Evolutionary conservation across 192 early-diverging fungal genomes (phyloP).

Genomic region (Linderina pennispora): DNA sequence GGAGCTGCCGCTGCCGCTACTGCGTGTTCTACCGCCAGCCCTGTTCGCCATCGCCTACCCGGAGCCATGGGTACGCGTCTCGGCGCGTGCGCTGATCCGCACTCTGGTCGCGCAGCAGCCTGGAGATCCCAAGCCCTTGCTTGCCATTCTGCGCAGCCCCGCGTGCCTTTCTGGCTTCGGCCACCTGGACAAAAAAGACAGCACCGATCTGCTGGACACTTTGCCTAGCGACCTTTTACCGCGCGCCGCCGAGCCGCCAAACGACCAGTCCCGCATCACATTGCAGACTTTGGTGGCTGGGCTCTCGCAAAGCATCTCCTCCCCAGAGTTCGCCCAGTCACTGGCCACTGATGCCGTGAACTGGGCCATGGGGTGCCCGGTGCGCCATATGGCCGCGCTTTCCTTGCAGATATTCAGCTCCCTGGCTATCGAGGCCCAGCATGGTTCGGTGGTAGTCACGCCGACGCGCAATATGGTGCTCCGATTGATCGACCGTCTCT

Average conservation of each 20-base stretch:
- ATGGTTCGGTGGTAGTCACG: constrained; percentile 25
- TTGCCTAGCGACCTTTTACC: too few relatives aligned
- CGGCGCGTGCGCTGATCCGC: constrained; percentile 33
- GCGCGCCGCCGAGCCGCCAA: too few relatives aligned
- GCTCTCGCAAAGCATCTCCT: background rate
- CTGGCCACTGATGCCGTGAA: constrained; percentile 33
- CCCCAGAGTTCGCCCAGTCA: constrained; percentile 20
- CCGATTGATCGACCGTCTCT: constrained; percentile 35
- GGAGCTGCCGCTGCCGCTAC: constrained; percentile 21
- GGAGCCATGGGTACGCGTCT: constrained; percentile 31
- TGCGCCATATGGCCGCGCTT: constrained; percentile 19
- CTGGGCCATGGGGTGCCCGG: constrained; percentile 41
- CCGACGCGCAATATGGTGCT: constrained; percentile 36
- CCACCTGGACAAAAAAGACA: constrained; percentile 11
- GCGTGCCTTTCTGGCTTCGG: constrained; percentile 37
- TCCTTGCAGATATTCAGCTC: constrained; percentile 28
- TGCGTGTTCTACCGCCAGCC: constrained; percentile 22
- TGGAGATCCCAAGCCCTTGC: constrained; percentile 1
- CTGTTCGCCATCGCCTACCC: constrained; percentile 35
- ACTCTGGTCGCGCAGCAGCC: constrained; percentile 34
- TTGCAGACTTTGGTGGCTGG: background rate
- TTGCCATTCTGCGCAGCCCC: constrained; percentile 33
- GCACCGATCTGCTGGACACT: too few relatives aligned
- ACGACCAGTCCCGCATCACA: too few relatives aligned
- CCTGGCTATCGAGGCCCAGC: constrained; percentile 29